Evolutionary conservation across 352 stramenopile species (phyloP), one percentile per base, ranked within the genome.

Genomic region (Phytopythium helicoides): DNA sequence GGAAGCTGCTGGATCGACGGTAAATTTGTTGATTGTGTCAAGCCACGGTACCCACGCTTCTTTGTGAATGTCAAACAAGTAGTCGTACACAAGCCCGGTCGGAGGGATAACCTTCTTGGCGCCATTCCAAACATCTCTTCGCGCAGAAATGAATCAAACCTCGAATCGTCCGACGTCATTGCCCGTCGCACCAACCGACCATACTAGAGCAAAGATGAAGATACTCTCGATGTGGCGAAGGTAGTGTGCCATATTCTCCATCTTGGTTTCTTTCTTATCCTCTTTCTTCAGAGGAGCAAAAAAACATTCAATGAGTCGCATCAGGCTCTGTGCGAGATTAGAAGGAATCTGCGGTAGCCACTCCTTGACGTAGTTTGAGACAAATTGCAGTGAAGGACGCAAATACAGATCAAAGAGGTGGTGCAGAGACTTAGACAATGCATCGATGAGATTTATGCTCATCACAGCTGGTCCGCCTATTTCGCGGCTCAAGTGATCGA

Each of bases 121-220:
- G 31, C 68, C 73, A 54, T 89, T 84, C 64, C 58, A 11, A 72
- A 25, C 49, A 98, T 87, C 56, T 97, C 86, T 47, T 81, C 64
- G 1, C 94, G 88, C 8, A 97, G 40, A 40, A 85, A 98, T 1
- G 72, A 60, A 51, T 98, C 80, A 42, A 98, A 96, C 3, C 78
- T 80, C 18, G 75, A n/a, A 66, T 2, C 94, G 76, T 1, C 91
- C 92, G 14, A 73, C 70, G 18, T 92, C 72, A 47, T 98, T 95
- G 6, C 92, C 87, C 1, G 92, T 98, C 6, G 86, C 86, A 15
- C 92, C 89, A 33, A 98, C 51, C 1, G 84, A 97, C 94, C 94
- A 98, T 22, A 98, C 68, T 6, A 98, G 56, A 28, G 80, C 86
- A 58, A 98, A 98, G 7, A 97, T 52, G 58, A 98, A 98, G 15